Conservation (phyloP, 129 eudicot genomes). For the Artemisia annua region DNA sequence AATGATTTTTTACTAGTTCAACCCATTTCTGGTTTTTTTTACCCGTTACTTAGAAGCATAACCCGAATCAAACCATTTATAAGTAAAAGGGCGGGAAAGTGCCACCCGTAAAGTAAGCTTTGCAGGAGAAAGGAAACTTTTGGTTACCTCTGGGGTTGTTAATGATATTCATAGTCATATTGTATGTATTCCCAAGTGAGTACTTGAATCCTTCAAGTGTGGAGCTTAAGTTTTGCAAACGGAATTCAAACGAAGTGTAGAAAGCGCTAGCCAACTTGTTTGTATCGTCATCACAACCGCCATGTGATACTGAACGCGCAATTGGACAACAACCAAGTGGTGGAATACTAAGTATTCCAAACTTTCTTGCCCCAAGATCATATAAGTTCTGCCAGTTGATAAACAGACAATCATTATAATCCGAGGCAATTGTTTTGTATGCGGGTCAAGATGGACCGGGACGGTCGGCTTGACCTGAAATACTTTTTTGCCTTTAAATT, state of each 20-base stretch:
- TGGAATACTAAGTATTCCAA: slow-evolving; percentile 41
- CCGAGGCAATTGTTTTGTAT: too few relatives aligned
- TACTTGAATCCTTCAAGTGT: slow-evolving; percentile 33
- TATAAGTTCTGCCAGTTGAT: slow-evolving; percentile 40
- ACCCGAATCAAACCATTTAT: too few relatives aligned
- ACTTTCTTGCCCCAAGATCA: slow-evolving; percentile 49
- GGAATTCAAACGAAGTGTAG: slow-evolving; percentile 11
- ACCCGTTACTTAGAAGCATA: not conserved
- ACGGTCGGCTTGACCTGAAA: too few relatives aligned
- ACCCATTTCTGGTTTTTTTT: not conserved
- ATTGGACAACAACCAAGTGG: slow-evolving; percentile 50
- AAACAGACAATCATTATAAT: not conserved
- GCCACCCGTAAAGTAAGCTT: too few relatives aligned
- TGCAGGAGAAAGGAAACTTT: not conserved
- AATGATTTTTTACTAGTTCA: too few relatives aligned
- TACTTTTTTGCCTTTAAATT: not conserved
- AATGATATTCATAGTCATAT: slow-evolving; percentile 40
- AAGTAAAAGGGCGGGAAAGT: too few relatives aligned
- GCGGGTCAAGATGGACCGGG: too few relatives aligned
- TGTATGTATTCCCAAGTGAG: slow-evolving; percentile 46
- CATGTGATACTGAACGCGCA: slow-evolving; percentile 20
- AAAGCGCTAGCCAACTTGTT: slow-evolving; percentile 38
- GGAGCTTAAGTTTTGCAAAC: slow-evolving; percentile 34
- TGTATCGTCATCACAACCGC: slow-evolving; percentile 28
- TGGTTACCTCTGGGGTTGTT: slow-evolving; percentile 16